Conservation (phyloP, 1,284 basidiomycete genomes). For the Volvariella surrecta region DNA sequence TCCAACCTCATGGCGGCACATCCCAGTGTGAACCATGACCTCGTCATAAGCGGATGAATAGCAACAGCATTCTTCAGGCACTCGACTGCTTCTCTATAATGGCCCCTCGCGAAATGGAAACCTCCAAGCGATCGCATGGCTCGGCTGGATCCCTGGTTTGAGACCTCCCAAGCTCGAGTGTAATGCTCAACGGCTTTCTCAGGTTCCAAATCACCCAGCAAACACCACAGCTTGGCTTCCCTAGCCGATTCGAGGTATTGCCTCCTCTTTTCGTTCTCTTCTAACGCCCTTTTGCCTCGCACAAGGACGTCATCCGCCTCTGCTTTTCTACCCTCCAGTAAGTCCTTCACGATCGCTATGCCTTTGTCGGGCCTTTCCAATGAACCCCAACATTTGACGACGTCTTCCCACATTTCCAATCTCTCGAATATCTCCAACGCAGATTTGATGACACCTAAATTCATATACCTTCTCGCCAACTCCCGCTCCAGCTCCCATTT, state of each 20-base stretch:
- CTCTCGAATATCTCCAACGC: constrained; percentile 89
- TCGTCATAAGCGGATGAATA: constrained; percentile 85
- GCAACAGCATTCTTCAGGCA: constrained; percentile 70
- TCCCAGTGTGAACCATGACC: constrained; percentile 94
- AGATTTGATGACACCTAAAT: constrained; percentile 78
- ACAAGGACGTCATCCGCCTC: constrained; percentile 72
- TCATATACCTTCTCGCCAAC: constrained; percentile 73
- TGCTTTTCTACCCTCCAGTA: constrained; percentile 74
- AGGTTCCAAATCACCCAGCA: constrained; percentile 89
- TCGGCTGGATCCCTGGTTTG: constrained; percentile 72
- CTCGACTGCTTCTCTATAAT: constrained; percentile 57
- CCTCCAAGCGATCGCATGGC: constrained; percentile 90
- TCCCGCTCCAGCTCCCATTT: constrained; percentile 91
- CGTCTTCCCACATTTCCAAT: constrained; percentile 97
- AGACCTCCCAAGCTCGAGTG: constrained; percentile 78
- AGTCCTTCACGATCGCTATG: constrained; percentile 70
- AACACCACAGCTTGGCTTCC: constrained; percentile 92
- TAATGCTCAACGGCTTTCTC: constrained; percentile 66
- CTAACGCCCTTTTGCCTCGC: constrained; percentile 36
- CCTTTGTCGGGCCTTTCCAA: constrained; percentile 77
- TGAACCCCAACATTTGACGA: constrained; percentile 75
- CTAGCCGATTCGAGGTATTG: constrained; percentile 56
- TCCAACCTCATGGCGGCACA: constrained; percentile 80
- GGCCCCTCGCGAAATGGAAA: constrained; percentile 63
- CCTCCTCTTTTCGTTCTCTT: constrained; percentile 31